phyloP scores from a whole-genome alignment of 2,329 filamentous ascomycete genomes.

The Penicillium vulpinum region DNA sequence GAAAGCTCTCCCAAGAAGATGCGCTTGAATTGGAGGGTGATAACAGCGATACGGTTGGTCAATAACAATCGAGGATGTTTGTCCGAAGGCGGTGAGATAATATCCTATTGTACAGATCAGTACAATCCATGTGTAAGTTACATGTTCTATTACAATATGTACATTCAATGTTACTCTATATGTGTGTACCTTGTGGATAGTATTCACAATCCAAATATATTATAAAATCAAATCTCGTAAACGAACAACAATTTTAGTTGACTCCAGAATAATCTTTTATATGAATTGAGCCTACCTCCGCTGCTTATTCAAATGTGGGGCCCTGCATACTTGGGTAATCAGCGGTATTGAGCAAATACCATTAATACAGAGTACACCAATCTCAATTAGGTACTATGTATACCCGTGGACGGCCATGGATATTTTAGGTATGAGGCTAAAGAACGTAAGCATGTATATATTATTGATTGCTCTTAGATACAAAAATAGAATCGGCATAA shows the following conservation, averaged over 20 bases:
- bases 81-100: constrained; percentile 15
- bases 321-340: neutral
- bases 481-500: neutral
- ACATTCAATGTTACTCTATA: neutral
- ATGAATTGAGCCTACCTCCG: neutral
- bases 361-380: neutral
- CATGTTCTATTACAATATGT: neutral
- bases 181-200: neutral
- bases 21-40: constrained; percentile 10
- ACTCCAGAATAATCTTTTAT: neutral
- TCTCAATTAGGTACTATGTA: constrained; percentile 1
- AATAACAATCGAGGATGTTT: constrained; percentile 16
- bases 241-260: neutral
- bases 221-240: too few relatives aligned
- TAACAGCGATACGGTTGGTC: constrained; percentile 6
- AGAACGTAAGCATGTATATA: neutral
- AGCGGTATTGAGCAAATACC: neutral
- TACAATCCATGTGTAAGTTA: neutral
- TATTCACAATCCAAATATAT: neutral
- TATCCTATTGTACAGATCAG: neutral
- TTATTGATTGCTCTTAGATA: neutral
- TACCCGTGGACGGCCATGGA: too few relatives aligned
- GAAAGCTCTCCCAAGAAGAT: neutral
- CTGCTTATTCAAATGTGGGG: neutral
- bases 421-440: neutral